Conservation (phyloP, 352 stramenopile genomes). For the Thalassiosira livingstoniorum region DNA sequence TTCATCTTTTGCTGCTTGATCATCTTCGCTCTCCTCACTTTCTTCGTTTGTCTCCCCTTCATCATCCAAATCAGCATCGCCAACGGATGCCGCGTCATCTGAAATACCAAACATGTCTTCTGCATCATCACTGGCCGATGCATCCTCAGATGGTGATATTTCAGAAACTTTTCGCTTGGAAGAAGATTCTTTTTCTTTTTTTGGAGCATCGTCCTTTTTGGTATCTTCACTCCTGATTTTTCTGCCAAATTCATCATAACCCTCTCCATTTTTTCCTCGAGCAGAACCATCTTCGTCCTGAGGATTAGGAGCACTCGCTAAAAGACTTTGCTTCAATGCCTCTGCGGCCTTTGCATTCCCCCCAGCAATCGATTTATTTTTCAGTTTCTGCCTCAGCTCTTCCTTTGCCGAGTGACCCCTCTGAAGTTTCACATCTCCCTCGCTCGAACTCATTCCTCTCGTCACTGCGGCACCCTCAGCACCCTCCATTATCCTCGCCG, state of each 20-base stretch:
- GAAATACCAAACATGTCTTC: conserved; percentile 55
- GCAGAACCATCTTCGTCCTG: conserved; percentile 6
- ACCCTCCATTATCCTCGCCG: conserved; percentile 72
- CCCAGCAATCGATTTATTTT: conserved; percentile 44
- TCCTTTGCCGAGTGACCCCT: conserved; percentile 64
- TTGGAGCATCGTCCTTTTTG: conserved; percentile 8
- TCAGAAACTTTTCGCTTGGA: conserved; percentile 56
- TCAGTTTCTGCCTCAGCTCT: conserved; percentile 63
- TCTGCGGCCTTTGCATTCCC: conserved; percentile 62
- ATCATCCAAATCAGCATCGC: conserved; percentile 50
- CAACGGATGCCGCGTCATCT: conserved; percentile 26
- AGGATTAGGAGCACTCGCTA: conserved; percentile 29
- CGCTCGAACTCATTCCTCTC: conserved; percentile 8
- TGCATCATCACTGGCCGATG: conserved; percentile 15
- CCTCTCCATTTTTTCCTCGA: conserved; percentile 20
- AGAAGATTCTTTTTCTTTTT: conserved; percentile 12
- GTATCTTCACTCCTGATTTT: not conserved
- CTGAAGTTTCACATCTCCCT: conserved; percentile 62
- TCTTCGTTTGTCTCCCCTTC: conserved; percentile 53
- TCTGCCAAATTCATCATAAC: not conserved
- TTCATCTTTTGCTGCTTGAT: conserved; percentile 36
- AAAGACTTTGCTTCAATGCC: conserved; percentile 54
- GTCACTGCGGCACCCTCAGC: conserved; percentile 20
- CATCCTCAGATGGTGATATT: conserved; percentile 34
- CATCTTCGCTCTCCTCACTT: conserved; percentile 54